phyloP scores from a whole-genome alignment of 768 basidiomycete genomes.

The Phlebiopsis flavidoalba region DNA sequence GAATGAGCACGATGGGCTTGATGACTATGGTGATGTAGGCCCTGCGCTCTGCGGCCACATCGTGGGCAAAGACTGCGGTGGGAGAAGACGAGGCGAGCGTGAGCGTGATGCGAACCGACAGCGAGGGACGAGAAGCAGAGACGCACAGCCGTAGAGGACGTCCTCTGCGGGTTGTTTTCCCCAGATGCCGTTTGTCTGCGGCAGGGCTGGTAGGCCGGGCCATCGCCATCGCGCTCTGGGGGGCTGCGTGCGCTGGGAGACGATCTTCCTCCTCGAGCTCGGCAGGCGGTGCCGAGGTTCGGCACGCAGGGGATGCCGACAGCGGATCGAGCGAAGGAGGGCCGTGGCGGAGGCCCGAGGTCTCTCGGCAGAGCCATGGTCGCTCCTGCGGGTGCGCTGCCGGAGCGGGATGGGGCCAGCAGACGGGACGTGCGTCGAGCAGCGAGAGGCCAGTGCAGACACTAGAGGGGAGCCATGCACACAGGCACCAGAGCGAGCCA shows the following conservation, averaged over 20 bases:
- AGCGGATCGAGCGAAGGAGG: not conserved
- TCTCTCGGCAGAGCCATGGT: conserved; percentile 1
- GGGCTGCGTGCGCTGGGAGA: conserved; percentile 1
- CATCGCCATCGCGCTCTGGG: not conserved
- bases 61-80: conserved; percentile 19
- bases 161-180: not conserved
- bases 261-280: conserved; percentile 4
- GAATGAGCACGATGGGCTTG: conserved; percentile 24
- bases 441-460: not conserved
- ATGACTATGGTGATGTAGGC: conserved; percentile 29
- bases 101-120: not conserved
- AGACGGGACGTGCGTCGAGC: not conserved
- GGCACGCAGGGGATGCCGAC: not conserved
- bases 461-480: too few species aligned
- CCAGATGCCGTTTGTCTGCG: not conserved
- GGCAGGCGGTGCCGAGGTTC: conserved; percentile 10
- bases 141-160: not conserved
- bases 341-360: not conserved
- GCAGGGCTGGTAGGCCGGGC: not conserved
- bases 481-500: too few species aligned
- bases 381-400: not conserved
- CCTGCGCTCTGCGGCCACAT: conserved; percentile 20
- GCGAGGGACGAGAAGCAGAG: not conserved
- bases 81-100: not conserved
- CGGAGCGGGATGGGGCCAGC: not conserved